Evolutionary conservation across 2,329 filamentous ascomycete species (phyloP), one percentile per base, ranked within the genome.

Genomic region (Pyrenophora teres): DNA sequence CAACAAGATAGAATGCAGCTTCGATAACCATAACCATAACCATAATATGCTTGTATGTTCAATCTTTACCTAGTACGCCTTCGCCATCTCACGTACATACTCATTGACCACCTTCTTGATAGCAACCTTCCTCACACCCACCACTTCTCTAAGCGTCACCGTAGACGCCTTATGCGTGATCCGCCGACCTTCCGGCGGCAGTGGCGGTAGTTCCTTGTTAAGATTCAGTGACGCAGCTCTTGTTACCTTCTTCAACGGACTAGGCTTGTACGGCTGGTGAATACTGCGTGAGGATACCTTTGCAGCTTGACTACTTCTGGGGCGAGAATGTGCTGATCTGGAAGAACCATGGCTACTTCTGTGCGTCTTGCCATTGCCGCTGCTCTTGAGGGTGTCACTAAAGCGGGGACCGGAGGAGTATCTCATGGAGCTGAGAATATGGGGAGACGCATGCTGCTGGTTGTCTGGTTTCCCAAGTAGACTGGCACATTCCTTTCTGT

Each of bases 201-300:
- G 32, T 2, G 55, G 52, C 16, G 52, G 55, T 21, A 58, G 31
- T 18, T 21, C 37, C 36, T 58, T 58, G 31, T 56, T 55, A 15
- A 52, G 43, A 6, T 51, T 45, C 2, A 50, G n/a, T 13, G 38
- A 27, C 3, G 25, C 19, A 8, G 35, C 18, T 27, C 39, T 30
- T 8, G 32, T 48, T 9, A 48, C 32, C 15, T 41, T 40, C 31
- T 27, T 56, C 45, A 30, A 27, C n/a, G 31, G 46, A 10, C 50
- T 41, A 8, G 45, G 15, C 13, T 40, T 53, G 35, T 52, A 54
- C 13, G 50, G 45, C 23, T 46, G 50, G n/a, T 44, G 30, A 9
- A 56, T 25, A 33, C 44, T 40, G 6, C 40, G 30, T 13, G 40
- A 31, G 9, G 25, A 13, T 38, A 13, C n/a, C 13, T 36, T 35